Conservation (phyloP, 495 filamentous ascomycete species). For the Trichoderma parareesei region DNA sequence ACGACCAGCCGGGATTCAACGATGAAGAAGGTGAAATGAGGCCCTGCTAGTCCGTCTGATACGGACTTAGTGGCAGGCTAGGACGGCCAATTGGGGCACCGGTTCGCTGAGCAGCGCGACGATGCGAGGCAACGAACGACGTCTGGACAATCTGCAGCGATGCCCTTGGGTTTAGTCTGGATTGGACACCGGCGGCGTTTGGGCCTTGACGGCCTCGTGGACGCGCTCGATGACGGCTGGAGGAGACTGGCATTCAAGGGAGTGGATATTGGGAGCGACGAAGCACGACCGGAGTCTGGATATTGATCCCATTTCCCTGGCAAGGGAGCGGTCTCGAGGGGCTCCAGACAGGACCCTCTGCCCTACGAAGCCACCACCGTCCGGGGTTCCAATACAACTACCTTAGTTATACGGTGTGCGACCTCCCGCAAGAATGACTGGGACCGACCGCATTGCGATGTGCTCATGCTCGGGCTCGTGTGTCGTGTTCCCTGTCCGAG, state of each 20-base stretch:
- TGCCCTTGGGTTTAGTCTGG: neutral
- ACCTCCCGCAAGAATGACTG: too few relatives aligned
- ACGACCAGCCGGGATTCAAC: neutral
- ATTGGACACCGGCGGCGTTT: neutral
- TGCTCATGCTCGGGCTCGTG: neutral
- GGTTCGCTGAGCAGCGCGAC: neutral
- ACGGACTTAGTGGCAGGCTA: slow-evolving; percentile 1
- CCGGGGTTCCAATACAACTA: neutral
- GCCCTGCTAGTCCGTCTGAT: neutral
- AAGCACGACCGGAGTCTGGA: neutral
- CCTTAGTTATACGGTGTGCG: too few relatives aligned
- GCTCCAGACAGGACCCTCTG: neutral
- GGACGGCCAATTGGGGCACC: neutral
- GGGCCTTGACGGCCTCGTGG: neutral
- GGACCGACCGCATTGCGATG: too few relatives aligned
- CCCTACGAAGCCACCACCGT: neutral
- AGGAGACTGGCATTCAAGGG: neutral
- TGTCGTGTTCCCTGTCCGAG: neutral
- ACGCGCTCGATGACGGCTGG: neutral
- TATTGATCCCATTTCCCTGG: neutral
- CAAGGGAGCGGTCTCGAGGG: neutral
- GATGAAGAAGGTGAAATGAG: neutral
- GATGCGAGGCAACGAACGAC: neutral
- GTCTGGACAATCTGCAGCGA: neutral
- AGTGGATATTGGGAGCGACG: neutral